Conservation (phyloP, 441 rosid genomes). For the Adansonia grandidieri region DNA sequence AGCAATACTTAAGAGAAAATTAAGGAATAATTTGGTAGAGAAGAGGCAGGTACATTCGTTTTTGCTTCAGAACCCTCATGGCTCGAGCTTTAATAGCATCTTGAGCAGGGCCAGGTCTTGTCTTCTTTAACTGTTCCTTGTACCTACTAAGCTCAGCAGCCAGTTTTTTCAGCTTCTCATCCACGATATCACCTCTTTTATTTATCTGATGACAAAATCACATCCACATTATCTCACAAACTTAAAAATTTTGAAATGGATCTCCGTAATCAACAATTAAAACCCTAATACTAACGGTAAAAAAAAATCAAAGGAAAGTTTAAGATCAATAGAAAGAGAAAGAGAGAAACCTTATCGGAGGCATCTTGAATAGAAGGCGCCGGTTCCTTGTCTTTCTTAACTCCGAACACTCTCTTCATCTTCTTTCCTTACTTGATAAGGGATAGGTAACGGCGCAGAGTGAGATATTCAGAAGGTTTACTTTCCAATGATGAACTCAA, state of each 20-base stretch:
- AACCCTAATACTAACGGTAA: not conserved
- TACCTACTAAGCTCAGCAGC: constrained; percentile 76
- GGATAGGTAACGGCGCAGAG: too few species aligned
- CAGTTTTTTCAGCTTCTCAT: constrained; percentile 83
- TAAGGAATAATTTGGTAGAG: not conserved
- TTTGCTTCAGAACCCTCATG: constrained; percentile 91
- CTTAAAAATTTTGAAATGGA: not conserved
- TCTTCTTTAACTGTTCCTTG: constrained; percentile 80
- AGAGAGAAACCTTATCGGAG: constrained; percentile 70
- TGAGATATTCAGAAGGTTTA: too few species aligned
- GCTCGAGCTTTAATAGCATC: constrained; percentile 94
- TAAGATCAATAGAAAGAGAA: not conserved
- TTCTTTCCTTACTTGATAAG: constrained; percentile 22
- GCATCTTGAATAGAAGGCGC: constrained; percentile 89
- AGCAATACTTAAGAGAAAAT: not conserved
- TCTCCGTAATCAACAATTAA: not conserved
- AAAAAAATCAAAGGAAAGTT: not conserved
- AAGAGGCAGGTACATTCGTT: constrained; percentile 64
- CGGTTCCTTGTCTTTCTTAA: constrained; percentile 86
- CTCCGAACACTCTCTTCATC: constrained; percentile 92
- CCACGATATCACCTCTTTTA: constrained; percentile 88
- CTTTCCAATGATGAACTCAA: too few species aligned
- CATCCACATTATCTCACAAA: constrained; percentile 2
- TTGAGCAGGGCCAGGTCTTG: constrained; percentile 89
- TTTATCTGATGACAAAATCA: constrained; percentile 50